Percentiles rank a stretch among this genome's conserved stretches.
These are phyloP conservation scores for Adansonia digitata DNA, from an alignment of 345 rosid species.

Conservation along the genomic window DNA sequence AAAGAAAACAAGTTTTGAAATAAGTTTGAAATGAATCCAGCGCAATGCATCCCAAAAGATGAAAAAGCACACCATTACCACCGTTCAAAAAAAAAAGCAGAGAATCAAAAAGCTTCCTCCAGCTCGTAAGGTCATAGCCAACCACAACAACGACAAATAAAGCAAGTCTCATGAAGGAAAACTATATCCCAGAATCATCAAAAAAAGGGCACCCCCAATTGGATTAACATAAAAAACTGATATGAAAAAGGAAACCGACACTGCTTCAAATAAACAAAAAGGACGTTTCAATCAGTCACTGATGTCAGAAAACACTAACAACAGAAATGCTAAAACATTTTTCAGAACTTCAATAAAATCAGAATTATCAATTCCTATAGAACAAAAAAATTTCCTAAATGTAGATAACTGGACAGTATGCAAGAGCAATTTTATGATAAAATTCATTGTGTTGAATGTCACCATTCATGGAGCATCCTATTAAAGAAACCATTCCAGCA, in stretches of 20 bases:
- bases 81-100: no score
- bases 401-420: constrained; percentile 23
- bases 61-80: no score
- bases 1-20: no score
- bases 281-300: background rate
- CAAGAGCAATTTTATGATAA: constrained; percentile 12
- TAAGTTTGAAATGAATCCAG: no score
- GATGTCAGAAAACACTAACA: background rate
- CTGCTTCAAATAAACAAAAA: background rate
- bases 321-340: background rate
- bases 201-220: background rate
- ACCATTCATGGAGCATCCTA: constrained; percentile 15
- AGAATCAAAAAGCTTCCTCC: no score
- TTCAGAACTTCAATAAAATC: background rate
- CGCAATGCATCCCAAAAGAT: no score
- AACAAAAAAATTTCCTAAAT: background rate
- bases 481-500: constrained; percentile 11
- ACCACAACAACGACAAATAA: no score
- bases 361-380: background rate
- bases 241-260: background rate
- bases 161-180: background rate
- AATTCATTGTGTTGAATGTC: constrained; percentile 8
- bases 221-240: background rate
- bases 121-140: no score
- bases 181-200: background rate